A percentile compares a stretch with the other conserved stretches of the same genome.
Conservation (phyloP, 2,329 filamentous ascomycete species). For the Talaromyces sp. region DNA sequence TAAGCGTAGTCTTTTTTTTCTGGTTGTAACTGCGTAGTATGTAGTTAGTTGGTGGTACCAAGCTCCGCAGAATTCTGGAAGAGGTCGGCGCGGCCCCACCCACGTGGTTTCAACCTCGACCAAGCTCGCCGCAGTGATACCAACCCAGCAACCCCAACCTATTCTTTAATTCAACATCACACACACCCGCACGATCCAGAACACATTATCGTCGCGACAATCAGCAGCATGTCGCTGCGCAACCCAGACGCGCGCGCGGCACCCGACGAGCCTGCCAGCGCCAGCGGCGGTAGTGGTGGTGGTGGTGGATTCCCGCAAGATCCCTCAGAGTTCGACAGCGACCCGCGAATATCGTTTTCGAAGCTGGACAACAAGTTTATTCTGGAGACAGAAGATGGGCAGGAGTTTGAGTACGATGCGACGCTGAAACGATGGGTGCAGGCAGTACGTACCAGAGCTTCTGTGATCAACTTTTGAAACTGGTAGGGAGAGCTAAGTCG, state of each 20-base stretch:
- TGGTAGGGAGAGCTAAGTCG: slow-evolving; percentile 26
- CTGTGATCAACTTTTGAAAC: background rate
- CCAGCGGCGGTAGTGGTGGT: background rate
- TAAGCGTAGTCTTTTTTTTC: no score
- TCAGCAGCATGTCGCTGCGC: slow-evolving; percentile 2
- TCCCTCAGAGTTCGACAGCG: slow-evolving; percentile 64
- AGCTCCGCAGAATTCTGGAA: background rate
- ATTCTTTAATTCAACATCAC: background rate
- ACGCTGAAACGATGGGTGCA: slow-evolving; percentile 70
- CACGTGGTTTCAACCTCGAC: background rate
- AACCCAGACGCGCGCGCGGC: background rate
- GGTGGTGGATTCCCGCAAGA: slow-evolving; percentile 46
- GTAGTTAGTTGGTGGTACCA: no score
- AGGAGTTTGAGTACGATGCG: slow-evolving; percentile 77
- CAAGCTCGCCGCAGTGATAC: background rate
- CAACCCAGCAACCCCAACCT: background rate
- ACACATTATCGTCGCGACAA: background rate
- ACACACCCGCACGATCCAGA: background rate
- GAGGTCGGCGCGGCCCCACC: background rate
- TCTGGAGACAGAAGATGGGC: slow-evolving; percentile 76
- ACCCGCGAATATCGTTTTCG: slow-evolving; percentile 84
- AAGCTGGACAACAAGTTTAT: slow-evolving; percentile 75
- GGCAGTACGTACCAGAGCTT: slow-evolving; percentile 41
- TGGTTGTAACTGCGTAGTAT: no score
- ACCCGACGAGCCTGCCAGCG: background rate